Percentiles rank a stretch among this genome's conserved stretches.
phyloP scores from a whole-genome alignment of 352 stramenopile species.

The Plasmopara muralis region DNA sequence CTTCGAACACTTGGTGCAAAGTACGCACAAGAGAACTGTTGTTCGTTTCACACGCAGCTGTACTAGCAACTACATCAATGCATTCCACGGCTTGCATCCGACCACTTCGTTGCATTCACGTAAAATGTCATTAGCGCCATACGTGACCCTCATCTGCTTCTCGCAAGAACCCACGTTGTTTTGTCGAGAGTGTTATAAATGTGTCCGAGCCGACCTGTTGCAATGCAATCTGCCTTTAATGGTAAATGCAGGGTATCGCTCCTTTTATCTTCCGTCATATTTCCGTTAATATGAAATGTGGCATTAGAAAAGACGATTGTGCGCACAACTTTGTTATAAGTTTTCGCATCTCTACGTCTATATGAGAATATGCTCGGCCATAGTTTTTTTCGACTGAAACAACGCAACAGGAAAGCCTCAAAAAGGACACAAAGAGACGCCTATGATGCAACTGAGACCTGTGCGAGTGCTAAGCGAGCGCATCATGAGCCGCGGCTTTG shows the following conservation, averaged over 20 bases:
- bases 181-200: slow-evolving; percentile 33
- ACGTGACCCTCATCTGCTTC: not conserved
- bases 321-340: no score
- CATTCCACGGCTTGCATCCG: slow-evolving; percentile 25
- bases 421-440: not conserved
- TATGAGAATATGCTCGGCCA: no score
- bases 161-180: slow-evolving; percentile 19
- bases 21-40: not conserved
- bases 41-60: not conserved
- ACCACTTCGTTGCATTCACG: slow-evolving; percentile 8
- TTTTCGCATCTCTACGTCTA: no score
- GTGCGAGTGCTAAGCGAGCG: slow-evolving; percentile 79
- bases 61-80: slow-evolving; percentile 13
- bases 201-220: slow-evolving; percentile 26
- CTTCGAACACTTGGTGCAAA: slow-evolving; percentile 6
- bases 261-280: not conserved
- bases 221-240: slow-evolving; percentile 17
- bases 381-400: no score
- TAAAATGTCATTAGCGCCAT: not conserved
- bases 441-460: slow-evolving; percentile 37
- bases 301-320: no score
- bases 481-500: slow-evolving; percentile 79
- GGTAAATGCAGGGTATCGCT: slow-evolving; percentile 15
- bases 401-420: not conserved
- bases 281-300: not conserved